Base-by-base conservation (phyloP, 345 rosid genomes). In the Barbarea vulgaris region DNA sequence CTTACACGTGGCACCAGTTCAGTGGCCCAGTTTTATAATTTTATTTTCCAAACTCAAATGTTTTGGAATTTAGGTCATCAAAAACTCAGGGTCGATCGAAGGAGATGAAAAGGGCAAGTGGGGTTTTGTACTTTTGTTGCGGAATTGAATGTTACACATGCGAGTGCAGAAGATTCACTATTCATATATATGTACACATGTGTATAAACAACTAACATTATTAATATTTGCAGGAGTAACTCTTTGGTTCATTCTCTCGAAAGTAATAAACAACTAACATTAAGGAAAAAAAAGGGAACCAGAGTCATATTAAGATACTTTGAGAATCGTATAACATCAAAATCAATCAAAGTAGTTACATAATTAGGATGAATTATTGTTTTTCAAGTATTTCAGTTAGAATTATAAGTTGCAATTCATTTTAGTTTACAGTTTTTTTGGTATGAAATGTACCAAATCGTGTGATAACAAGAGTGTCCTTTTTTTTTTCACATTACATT, bases 121-220 rank as follows among this genome's bases (percentile, higher is more conserved):
- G 74, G 56, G 17, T 60, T 76, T 68, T 68, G 69, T 76, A 69
- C 64, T 42, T 76, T 69, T 68, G 62, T 41, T 58, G 69, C 42
- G 37, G 55, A 30, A 60, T 68, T 75, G 74, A 75, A 75, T 59
- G 64, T 52, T 52, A 69, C 79, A 69, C 79, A 76, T 76, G 75
- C 44, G 41, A 60, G 17, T 59, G 21, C 69, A 75, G 69, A 60
- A 59, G 63, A 51, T 51, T 68, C 74, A 75, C 74, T 67, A 59
- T 68, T 76, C 75, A 60, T 76, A 42, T 22, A 62, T 50, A 19
- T 15, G 52, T 48, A 48, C 55, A 14, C 28, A 34, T 13, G 33
- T 74, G 56, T 64, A 27, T 27, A 58, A 64, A 57, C 31, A 57
- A 13, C 33, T 57, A 11, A 33, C 53, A 19, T 41, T 75, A 58